Percentiles rank a stretch among this genome's conserved stretches.
Conservation (phyloP, 2,329 filamentous ascomycete genomes). For the Triangularia verruculosa region DNA sequence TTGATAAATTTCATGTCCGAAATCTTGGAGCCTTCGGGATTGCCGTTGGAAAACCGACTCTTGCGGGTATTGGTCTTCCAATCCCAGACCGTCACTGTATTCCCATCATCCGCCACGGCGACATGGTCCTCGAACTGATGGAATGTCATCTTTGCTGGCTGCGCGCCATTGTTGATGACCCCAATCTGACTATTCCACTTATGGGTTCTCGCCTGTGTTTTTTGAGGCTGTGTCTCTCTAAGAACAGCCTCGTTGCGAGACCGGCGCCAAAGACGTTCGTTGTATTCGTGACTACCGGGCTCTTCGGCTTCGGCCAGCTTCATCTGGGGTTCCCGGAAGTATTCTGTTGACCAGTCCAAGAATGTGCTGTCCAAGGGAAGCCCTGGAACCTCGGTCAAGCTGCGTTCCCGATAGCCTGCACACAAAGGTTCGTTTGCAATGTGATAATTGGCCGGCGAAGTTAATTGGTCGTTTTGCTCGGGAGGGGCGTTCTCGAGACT, state of each 20-base stretch:
- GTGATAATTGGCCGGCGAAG: slow-evolving; percentile 68
- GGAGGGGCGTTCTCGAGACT: slow-evolving; percentile 55
- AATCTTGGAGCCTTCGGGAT: slow-evolving; percentile 85
- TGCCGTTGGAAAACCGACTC: slow-evolving; percentile 89
- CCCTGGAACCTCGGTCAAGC: slow-evolving; percentile 54
- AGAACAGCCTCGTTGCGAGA: slow-evolving; percentile 92
- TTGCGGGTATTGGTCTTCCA: slow-evolving; percentile 76
- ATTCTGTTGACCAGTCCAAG: slow-evolving; percentile 93
- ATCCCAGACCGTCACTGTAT: slow-evolving; percentile 90
- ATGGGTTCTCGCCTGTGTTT: slow-evolving; percentile 78
- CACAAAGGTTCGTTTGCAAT: slow-evolving; percentile 76
- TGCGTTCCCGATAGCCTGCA: slow-evolving; percentile 65
- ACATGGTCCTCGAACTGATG: slow-evolving; percentile 98
- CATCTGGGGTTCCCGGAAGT: slow-evolving; percentile 98
- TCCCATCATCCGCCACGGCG: slow-evolving; percentile 87
- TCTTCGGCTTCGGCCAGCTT: slow-evolving; percentile 93
- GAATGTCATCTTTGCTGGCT: slow-evolving; percentile 90
- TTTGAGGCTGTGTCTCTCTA: slow-evolving; percentile 87
- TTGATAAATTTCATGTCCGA: slow-evolving; percentile 97
- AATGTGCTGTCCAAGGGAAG: slow-evolving; percentile 82
- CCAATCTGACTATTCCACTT: slow-evolving; percentile 82
- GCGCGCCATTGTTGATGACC: slow-evolving; percentile 83
- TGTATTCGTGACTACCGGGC: slow-evolving; percentile 93
- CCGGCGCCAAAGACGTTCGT: slow-evolving; percentile 87
- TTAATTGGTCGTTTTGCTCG: slow-evolving; percentile 69